Conservation (phyloP, 495 filamentous ascomycete species). For the Pyronema omphalodes region DNA sequence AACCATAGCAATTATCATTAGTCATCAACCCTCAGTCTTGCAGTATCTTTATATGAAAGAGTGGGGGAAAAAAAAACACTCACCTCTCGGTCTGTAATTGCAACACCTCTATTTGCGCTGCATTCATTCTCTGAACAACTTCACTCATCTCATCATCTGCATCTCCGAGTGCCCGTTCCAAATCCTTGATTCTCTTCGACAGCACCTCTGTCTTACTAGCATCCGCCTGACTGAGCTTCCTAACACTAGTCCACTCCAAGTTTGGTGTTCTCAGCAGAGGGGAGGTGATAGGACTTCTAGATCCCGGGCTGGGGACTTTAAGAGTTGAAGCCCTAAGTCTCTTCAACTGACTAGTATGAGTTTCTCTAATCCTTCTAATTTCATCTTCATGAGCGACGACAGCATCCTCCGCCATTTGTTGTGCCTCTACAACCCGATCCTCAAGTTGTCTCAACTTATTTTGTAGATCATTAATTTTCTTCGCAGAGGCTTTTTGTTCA, state of each 20-base stretch:
- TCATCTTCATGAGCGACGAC: slow-evolving; percentile 76
- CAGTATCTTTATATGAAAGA: background rate
- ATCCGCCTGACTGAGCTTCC: slow-evolving; percentile 40
- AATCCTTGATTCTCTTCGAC: slow-evolving; percentile 54
- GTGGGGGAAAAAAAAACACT: slow-evolving; percentile 17
- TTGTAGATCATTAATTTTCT: slow-evolving; percentile 69
- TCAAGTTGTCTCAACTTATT: slow-evolving; percentile 59
- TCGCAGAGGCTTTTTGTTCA: slow-evolving; percentile 59
- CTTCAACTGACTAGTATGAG: slow-evolving; percentile 56
- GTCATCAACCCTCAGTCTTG: slow-evolving; percentile 7
- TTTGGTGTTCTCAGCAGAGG: slow-evolving; percentile 32
- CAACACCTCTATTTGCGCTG: slow-evolving; percentile 84
- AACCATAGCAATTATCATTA: slow-evolving; percentile 22
- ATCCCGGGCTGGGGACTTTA: slow-evolving; percentile 24
- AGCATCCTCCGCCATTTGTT: slow-evolving; percentile 70
- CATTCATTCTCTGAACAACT: slow-evolving; percentile 79
- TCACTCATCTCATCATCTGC: slow-evolving; percentile 90
- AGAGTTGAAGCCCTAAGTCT: slow-evolving; percentile 42
- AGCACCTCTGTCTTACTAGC: slow-evolving; percentile 50
- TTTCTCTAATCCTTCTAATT: slow-evolving; percentile 51
- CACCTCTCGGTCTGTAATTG: slow-evolving; percentile 78
- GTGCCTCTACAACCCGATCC: slow-evolving; percentile 64
- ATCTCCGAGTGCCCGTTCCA: slow-evolving; percentile 63
- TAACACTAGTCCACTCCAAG: slow-evolving; percentile 28
- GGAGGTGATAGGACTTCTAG: slow-evolving; percentile 38